Base-by-base conservation (phyloP, 139 green algal species). In the Tetraselmis striata region DNA sequence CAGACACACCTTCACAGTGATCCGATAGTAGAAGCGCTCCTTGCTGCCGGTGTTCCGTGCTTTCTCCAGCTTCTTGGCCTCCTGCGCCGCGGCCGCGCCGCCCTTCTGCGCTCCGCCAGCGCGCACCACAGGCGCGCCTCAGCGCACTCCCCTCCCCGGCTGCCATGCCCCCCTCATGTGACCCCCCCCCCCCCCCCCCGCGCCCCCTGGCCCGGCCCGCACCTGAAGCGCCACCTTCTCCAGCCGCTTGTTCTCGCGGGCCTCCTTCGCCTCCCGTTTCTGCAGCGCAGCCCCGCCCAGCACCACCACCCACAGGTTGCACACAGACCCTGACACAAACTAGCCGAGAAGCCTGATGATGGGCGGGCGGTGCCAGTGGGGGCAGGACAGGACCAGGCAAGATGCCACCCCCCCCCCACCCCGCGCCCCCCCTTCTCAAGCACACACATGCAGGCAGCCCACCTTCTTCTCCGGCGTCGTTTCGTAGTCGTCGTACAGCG, bases 401-500 rank as follows among this genome's bases (percentile, higher is more conserved):
- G 27, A 82, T 67, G 32, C 23, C 77, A 22, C 23, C 2, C 30
- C 2, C 74, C 27, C 24, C 11, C 26, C 81, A 2, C 31, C 29
- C 76, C 83, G 74, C 32, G 31, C 78, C 28, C 11, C n/a, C 32
- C 76, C 29, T 28, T 59, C 2, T 29, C n/a, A n/a, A 23, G 58
- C 18, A 23, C 18, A 23, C 18, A 74, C 23, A n/a, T n/a, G 58
- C 18, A 74, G 58, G 58, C 11, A 67, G 11, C 80, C n/a, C 75
- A 92, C 93, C 89, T 95, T 91, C 27, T 81, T 85, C 0, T 87
- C 89, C 0, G 91, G 90, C 28, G 97, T 93, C 24, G 89, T 95
- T 85, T 98, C 95, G 86, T 91, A 96, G 84, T 99, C 96, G 0
- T 95, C 87, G 89, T 98, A 99, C 32, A 99, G 89, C 77, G 88